These are phyloP conservation scores for Thielaviopsis populi DNA, from an alignment of 2,329 filamentous ascomycete species.

Conservation along the genomic window DNA sequence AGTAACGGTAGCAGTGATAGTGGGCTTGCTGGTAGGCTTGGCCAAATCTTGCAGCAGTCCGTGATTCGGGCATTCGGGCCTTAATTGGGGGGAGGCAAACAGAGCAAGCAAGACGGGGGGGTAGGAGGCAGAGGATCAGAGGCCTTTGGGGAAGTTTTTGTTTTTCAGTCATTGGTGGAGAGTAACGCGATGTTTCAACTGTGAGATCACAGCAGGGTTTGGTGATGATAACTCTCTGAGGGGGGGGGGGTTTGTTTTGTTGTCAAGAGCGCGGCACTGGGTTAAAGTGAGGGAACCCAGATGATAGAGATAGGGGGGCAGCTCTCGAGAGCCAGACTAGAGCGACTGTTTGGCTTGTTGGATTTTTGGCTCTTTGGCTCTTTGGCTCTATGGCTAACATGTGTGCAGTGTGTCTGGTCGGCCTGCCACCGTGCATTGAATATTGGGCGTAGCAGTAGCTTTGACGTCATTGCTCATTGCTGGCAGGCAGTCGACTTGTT, in stretches of 20 bases:
- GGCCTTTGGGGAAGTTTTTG: not conserved
- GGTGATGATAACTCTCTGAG: not conserved
- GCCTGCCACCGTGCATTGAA: too few species aligned
- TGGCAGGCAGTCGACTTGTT: not conserved
- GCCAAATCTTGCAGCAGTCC: not conserved
- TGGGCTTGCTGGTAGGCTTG: not conserved
- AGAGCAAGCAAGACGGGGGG: not conserved
- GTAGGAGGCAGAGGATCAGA: too few species aligned
- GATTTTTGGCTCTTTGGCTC: too few species aligned
- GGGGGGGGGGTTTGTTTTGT: not conserved
- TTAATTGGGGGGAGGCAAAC: not conserved
- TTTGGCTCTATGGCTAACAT: too few species aligned
- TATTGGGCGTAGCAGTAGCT: too few species aligned
- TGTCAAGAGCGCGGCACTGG: not conserved
- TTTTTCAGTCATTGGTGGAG: not conserved
- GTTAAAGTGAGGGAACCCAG: not conserved
- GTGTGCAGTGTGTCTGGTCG: too few species aligned
- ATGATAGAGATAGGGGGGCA: not conserved
- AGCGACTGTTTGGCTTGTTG: too few species aligned
- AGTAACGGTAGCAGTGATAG: not conserved
- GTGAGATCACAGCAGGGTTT: not conserved
- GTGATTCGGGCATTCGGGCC: constrained; percentile 1
- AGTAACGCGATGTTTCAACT: not conserved
- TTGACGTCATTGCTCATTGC: constrained; percentile 3
- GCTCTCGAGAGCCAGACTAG: too few species aligned